phyloP scores from a whole-genome alignment of 2,329 filamentous ascomycete genomes.

The Verticillium tricorpus region DNA sequence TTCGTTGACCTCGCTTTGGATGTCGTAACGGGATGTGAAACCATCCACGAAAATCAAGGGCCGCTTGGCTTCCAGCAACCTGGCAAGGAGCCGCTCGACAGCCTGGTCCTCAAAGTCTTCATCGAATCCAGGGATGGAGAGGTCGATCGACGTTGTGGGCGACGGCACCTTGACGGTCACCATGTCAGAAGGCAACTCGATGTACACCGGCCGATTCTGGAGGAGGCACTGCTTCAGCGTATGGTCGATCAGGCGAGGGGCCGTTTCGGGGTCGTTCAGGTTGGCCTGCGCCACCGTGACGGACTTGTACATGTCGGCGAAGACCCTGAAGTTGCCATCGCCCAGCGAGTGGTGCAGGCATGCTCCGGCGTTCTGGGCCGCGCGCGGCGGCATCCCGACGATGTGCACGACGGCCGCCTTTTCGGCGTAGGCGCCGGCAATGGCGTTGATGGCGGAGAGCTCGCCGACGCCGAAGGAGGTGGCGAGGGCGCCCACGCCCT shows the following conservation, averaged over 20 bases:
- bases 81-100: conserved; percentile 18
- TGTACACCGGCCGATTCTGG: conserved; percentile 51
- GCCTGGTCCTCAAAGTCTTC: conserved; percentile 20
- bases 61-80: conserved; percentile 16
- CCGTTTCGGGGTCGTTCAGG: conserved; percentile 37
- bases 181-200: conserved; percentile 51
- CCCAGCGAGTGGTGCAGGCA: conserved; percentile 50
- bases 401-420: conserved; percentile 52
- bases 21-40: conserved; percentile 30
- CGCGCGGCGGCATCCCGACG: conserved; percentile 45
- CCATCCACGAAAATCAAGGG: conserved; percentile 44
- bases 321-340: conserved; percentile 45
- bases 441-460: conserved; percentile 52
- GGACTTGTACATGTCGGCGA: conserved; percentile 42
- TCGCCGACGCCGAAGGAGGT: conserved; percentile 59
- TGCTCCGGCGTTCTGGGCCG: conserved; percentile 35
- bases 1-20: conserved; percentile 30
- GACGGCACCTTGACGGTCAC: conserved; percentile 24
- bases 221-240: conserved; percentile 44
- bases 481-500: conserved; percentile 43
- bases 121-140: background rate
- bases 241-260: conserved; percentile 45
- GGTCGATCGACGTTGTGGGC: background rate
- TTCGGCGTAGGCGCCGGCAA: conserved; percentile 55
- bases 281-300: conserved; percentile 44